Base-by-base conservation (phyloP, 495 filamentous ascomycete genomes). In the Darksidea phi region DNA sequence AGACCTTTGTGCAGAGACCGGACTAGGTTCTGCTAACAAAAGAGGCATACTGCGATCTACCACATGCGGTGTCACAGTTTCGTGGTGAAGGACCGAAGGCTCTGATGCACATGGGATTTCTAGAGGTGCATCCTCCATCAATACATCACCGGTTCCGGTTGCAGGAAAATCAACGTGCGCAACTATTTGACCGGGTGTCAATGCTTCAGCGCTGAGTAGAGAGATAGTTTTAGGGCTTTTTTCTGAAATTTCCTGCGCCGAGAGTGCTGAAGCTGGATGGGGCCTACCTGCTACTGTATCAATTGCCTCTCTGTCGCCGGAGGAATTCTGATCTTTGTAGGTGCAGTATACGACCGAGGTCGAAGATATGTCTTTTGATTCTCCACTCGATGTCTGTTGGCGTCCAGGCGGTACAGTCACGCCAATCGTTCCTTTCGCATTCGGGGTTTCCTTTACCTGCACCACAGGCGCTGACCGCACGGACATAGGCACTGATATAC, bases 401-500 rank as follows among this genome's bases (percentile, higher is more conserved):
- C 25, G 18, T 12, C 17, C 25, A 2, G 45, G 48, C 43, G 48
- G 38, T n/a, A 34, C n/a, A 25, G 47, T 13, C 12, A 38, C 10
- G 21, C 38, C 46, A 18, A 42, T 48, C 34, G 51, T 66, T 8
- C 17, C 36, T 37, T 61, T 66, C 5, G 26, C 24, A 23, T 61
- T 54, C 1, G 63, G 63, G 5, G 63, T 66, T 17, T 61, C 63
- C 23, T 66, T 66, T 1, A 66, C 63, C 34, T 64, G 61, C 13
- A 64, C 48, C 3, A 43, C 32, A 25, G 61, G 21, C 18, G 36
- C 24, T 15, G 4, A 23, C 1, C 36, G 38, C 12, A 10, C 15
- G 23, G 17, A 24, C 32, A 1, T 13, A 12, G 53, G 32, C 12
- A 21, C 45, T 7, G 43, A 41, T 11, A 20, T 25, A 34, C 7